These are phyloP conservation scores for Arthrinium puccinioides DNA, from an alignment of 2,329 filamentous ascomycete species.

Conservation along the genomic window DNA sequence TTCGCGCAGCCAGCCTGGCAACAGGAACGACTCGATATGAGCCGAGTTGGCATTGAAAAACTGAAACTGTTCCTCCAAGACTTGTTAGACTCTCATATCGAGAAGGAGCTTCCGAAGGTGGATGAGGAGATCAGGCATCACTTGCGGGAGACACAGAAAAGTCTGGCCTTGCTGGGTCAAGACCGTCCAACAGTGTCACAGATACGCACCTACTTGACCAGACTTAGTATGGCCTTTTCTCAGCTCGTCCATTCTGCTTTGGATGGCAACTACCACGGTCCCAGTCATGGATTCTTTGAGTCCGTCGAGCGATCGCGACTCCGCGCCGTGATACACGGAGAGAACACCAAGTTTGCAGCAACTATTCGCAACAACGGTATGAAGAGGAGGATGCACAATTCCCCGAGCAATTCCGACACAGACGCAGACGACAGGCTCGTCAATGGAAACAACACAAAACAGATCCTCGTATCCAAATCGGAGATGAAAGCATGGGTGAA, in stretches of 20 bases:
- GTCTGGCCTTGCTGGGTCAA: conserved; percentile 8
- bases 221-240: conserved; percentile 16
- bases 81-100: conserved; percentile 19
- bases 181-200: conserved; percentile 9
- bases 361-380: conserved; percentile 6
- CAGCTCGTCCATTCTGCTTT: conserved; percentile 16
- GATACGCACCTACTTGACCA: conserved; percentile 13
- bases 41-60: conserved; percentile 11
- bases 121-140: conserved; percentile 13
- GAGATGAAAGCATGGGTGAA: background rate
- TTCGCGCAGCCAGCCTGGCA: conserved; percentile 29
- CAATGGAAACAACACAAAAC: background rate
- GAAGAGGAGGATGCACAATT: background rate
- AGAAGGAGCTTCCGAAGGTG: conserved; percentile 20
- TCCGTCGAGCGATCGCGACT: conserved; percentile 14
- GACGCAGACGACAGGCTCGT: background rate
- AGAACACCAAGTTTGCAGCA: conserved; percentile 14
- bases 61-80: conserved; percentile 14
- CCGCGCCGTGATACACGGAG: conserved; percentile 14
- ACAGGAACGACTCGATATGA: conserved; percentile 11
- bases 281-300: conserved; percentile 10
- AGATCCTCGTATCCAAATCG: background rate
- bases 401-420: no score
- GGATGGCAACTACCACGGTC: conserved; percentile 13
- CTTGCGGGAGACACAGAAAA: conserved; percentile 4